Evolutionary conservation across 2,329 filamentous ascomycete genomes (phyloP), one percentile per base, ranked within the genome.

Genomic region (Epichloe gansuensis): DNA sequence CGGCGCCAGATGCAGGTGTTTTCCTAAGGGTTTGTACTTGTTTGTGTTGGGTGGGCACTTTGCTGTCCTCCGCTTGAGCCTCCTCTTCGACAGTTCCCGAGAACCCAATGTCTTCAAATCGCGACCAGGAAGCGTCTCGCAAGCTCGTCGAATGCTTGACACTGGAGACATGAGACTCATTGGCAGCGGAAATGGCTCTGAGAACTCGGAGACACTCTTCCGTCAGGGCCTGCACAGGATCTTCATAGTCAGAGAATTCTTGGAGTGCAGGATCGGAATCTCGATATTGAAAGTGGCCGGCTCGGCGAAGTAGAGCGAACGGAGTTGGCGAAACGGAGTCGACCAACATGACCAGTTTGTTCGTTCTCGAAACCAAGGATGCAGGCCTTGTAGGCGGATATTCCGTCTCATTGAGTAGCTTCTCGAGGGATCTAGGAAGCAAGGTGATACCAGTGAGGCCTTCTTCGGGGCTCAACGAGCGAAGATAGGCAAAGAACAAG

Each of bases 281-380:
- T 54, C 90, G 83, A 64, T 96, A 98, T 67, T 96, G 86, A 65
- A 98, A 97, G 65, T 97, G 86, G 65, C 88, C 95, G 45, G 90
- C 89, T 59, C 93, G 82, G 55, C 93, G 86, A 43, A 98, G 73
- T 12, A 98, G 76, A 3, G 93, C 79, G 68, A 97, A 97, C 0
- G 93, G 93, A 0, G 90, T 96, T 0, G 93, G 89, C 0, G 93
- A 98, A 38, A 98, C 91, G 0, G 84, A 82, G 59, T 97, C 88
- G 21, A 98, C 93, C 57, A 96, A 90, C 90, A 98, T 96, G 54
- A 95, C 84, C 4, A 98, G 89, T 64, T 88, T 90, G 55, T 89
- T 85, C 3, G 90, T 95, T 1, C 80, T 78, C 4, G 85, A 81
- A 64, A 90, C 85, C 65, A 96, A 76, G 38, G 95, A 74, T 0